These are phyloP conservation scores for Porcisia deanei DNA, from an alignment of 208 protist species.

Conservation along the genomic window DNA sequence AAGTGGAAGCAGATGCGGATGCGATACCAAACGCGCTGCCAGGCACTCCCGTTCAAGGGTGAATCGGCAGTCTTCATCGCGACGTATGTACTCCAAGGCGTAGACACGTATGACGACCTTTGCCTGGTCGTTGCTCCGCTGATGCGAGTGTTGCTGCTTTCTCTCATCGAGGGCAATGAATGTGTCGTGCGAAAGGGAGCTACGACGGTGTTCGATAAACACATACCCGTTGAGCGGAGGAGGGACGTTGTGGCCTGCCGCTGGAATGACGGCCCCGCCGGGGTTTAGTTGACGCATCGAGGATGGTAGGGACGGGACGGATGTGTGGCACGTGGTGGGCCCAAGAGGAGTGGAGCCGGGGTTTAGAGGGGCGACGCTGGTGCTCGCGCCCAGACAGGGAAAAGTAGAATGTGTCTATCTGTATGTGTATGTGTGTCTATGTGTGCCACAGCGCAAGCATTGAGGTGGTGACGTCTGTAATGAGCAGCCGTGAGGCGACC, in stretches of 20 bases:
- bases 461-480: not conserved
- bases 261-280: slow-evolving; percentile 12
- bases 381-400: not conserved
- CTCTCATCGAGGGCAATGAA: slow-evolving; percentile 35
- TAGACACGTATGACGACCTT: slow-evolving; percentile 68
- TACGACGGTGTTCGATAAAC: slow-evolving; percentile 50
- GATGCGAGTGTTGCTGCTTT: not conserved
- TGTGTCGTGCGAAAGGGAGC: slow-evolving; percentile 59
- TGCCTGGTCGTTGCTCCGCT: slow-evolving; percentile 7
- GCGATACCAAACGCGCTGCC: slow-evolving; percentile 30
- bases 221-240: slow-evolving; percentile 52
- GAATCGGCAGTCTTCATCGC: slow-evolving; percentile 44
- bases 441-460: not conserved
- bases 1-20: slow-evolving; percentile 48
- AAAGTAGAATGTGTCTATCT: not conserved
- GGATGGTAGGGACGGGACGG: not conserved
- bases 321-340: not conserved
- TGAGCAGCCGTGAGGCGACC: not conserved
- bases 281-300: not conserved
- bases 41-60: slow-evolving; percentile 67
- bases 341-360: not conserved
- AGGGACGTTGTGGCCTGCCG: slow-evolving; percentile 35
- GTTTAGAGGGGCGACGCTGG: not conserved
- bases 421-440: slow-evolving; percentile 6
- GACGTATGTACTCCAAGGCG: slow-evolving; percentile 54